A percentile compares a stretch with the other conserved stretches of the same genome.
phyloP scores from a whole-genome alignment of 352 stramenopile genomes.

The Pseudoperonospora humuli region DNA sequence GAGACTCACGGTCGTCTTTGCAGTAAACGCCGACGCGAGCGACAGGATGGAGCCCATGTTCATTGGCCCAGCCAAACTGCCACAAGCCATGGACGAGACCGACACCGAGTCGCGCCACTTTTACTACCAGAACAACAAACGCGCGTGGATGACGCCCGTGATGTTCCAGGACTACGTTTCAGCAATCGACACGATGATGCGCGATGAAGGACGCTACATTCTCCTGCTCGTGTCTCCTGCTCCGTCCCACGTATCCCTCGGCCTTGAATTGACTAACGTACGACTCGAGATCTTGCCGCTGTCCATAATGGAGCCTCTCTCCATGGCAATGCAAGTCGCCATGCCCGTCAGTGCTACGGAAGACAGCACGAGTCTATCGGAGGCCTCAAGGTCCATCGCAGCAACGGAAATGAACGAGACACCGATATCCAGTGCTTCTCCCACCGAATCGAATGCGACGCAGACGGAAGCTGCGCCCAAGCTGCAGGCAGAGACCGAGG shows the following conservation, averaged over 20 bases:
- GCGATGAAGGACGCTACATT: not conserved
- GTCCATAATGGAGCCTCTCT: constrained; percentile 29
- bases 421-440: constrained; percentile 6
- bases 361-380: constrained; percentile 20
- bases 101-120: constrained; percentile 23
- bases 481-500: constrained; percentile 5
- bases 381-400: constrained; percentile 22
- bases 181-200: not conserved
- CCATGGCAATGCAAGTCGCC: constrained; percentile 33
- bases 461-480: constrained; percentile 4
- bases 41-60: constrained; percentile 53
- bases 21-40: constrained; percentile 42
- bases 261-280: constrained; percentile 47
- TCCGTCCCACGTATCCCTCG: constrained; percentile 40
- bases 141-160: not conserved
- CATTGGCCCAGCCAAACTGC: constrained; percentile 28
- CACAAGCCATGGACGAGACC: constrained; percentile 7
- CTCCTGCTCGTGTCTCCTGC: constrained; percentile 23
- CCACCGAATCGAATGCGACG: constrained; percentile 4
- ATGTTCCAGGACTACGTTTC: not conserved
- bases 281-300: constrained; percentile 40
- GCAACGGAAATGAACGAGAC: constrained; percentile 9
- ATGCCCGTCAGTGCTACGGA: constrained; percentile 29
- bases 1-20: constrained; percentile 32
- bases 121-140: constrained; percentile 11